These are phyloP conservation scores for Mycocentrospora acerina DNA, from an alignment of 2,329 filamentous ascomycete genomes.

Conservation along the genomic window DNA sequence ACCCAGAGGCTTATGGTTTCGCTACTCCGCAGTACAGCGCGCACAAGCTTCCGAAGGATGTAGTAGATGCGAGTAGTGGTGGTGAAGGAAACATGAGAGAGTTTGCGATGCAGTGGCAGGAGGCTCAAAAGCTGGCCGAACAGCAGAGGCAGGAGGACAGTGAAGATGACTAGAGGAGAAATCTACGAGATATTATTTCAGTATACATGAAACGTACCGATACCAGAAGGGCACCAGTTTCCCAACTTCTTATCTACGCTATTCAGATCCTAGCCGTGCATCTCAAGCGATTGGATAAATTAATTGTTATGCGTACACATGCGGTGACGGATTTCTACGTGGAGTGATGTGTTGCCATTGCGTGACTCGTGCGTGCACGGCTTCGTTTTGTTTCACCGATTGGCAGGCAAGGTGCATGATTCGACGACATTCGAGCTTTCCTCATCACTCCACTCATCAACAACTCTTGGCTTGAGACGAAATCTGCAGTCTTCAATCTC, in stretches of 20 bases:
- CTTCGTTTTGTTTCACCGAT: slow-evolving; percentile 16
- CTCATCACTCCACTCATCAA: not conserved
- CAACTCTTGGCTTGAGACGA: not conserved
- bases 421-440: slow-evolving; percentile 7
- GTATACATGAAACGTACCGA: too few relatives aligned
- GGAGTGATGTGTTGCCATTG: slow-evolving; percentile 1
- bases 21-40: slow-evolving; percentile 86
- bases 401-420: slow-evolving; percentile 11
- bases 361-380: slow-evolving; percentile 15
- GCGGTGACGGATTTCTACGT: too few relatives aligned
- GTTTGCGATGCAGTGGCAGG: slow-evolving; percentile 53
- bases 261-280: too few relatives aligned
- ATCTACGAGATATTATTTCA: not conserved
- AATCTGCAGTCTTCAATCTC: not conserved
- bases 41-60: slow-evolving; percentile 91
- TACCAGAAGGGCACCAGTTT: too few relatives aligned
- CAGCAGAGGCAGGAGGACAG: slow-evolving; percentile 43
- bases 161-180: slow-evolving; percentile 29
- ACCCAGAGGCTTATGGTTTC: slow-evolving; percentile 87
- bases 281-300: too few relatives aligned
- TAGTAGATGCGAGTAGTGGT: slow-evolving; percentile 67
- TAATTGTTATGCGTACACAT: too few relatives aligned
- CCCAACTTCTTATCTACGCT: too few relatives aligned
- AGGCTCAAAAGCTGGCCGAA: slow-evolving; percentile 46
- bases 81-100: slow-evolving; percentile 75